Evolutionary conservation across 768 basidiomycete genomes (phyloP).

Genomic region (Hydnomerulius pinastri): DNA sequence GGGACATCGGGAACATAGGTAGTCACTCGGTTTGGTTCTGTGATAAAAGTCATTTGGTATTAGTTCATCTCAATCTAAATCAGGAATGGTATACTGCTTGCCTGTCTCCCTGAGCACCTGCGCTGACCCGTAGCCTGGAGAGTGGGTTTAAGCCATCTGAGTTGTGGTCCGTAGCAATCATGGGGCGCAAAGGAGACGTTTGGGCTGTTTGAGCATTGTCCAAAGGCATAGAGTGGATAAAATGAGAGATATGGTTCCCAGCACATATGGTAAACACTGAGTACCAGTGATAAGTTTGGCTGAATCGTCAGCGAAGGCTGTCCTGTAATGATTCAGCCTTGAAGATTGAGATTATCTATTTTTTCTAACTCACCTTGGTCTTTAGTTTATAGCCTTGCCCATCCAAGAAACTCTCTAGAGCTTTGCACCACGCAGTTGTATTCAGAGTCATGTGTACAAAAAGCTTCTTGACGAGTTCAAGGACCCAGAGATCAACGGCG

Average conservation of each 20-base stretch:
- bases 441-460: conserved; percentile 15
- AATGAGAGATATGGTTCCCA: conserved; percentile 25
- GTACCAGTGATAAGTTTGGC: conserved; percentile 29
- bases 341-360: neutral
- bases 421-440: conserved; percentile 11
- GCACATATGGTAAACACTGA: neutral
- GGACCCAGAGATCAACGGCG: conserved; percentile 31
- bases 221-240: conserved; percentile 19
- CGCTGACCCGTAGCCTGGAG: too few relatives aligned
- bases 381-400: conserved; percentile 10
- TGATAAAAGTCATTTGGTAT: too few relatives aligned
- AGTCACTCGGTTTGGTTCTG: too few relatives aligned
- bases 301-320: conserved; percentile 21
- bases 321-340: conserved; percentile 17
- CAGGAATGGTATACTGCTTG: too few relatives aligned
- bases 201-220: neutral
- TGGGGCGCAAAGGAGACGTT: neutral
- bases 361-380: conserved; percentile 8
- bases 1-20: too few relatives aligned
- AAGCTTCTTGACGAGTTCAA: conserved; percentile 27
- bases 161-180: too few relatives aligned
- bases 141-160: too few relatives aligned
- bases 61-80: too few relatives aligned
- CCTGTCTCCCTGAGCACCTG: too few relatives aligned
- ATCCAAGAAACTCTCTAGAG: conserved; percentile 15